These are phyloP conservation scores for Candida tibetensis DNA, from an alignment of 805 yeast genomes.

Conservation along the genomic window DNA sequence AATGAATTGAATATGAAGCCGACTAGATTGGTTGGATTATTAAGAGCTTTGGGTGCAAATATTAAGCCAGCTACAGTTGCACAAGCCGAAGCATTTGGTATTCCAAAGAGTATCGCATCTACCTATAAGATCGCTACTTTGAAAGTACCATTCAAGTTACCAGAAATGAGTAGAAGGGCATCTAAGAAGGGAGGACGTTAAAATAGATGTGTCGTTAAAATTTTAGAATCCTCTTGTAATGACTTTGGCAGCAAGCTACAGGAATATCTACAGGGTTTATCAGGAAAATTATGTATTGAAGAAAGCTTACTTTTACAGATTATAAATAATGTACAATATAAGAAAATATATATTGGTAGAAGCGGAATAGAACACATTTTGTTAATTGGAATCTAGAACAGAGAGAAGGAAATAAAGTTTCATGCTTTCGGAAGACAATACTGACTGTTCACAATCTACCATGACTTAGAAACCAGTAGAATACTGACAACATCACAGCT, in stretches of 20 bases:
- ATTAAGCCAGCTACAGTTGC: slow-evolving; percentile 68
- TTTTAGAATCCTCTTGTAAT: no score
- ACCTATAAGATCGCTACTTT: slow-evolving; percentile 77
- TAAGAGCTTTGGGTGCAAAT: slow-evolving; percentile 78
- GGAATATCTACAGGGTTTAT: neutral
- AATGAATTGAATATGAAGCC: slow-evolving; percentile 82
- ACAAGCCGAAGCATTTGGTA: slow-evolving; percentile 72
- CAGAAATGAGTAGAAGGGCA: slow-evolving; percentile 73
- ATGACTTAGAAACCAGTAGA: slow-evolving; percentile 5
- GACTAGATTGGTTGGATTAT: slow-evolving; percentile 61
- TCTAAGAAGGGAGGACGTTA: slow-evolving; percentile 25
- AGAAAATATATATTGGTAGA: no score
- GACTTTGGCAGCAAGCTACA: no score
- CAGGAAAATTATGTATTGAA: no score
- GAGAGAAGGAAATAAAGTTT: no score
- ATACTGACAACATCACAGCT: slow-evolving; percentile 1
- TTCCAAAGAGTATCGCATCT: slow-evolving; percentile 56
- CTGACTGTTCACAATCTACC: neutral
- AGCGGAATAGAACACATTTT: no score
- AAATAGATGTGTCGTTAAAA: no score
- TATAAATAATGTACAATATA: no score
- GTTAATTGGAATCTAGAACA: no score
- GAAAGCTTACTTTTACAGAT: no score
- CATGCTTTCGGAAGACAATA: no score
- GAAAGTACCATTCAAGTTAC: slow-evolving; percentile 85